Percentiles rank a stretch among this genome's conserved stretches.
These are phyloP conservation scores for Stagonosporopsis rhizophila DNA, from an alignment of 2,329 filamentous ascomycete genomes.

Conservation along the genomic window DNA sequence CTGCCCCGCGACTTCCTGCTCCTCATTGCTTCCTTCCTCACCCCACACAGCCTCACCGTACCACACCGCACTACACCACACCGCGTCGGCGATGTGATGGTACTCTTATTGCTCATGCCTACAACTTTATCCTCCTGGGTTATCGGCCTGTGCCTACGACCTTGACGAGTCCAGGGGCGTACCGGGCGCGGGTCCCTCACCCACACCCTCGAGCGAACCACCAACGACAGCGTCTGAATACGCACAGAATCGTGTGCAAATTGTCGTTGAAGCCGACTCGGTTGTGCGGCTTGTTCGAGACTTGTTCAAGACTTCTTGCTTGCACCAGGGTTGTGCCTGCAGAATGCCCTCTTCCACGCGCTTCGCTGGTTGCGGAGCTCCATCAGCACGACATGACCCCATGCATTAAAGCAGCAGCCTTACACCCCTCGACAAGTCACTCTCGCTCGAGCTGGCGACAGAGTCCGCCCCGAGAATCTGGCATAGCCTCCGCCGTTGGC, in stretches of 20 bases:
- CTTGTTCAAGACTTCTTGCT: no score
- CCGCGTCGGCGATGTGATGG: neutral
- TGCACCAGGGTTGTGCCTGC: neutral
- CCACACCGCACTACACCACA: neutral
- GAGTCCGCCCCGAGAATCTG: neutral
- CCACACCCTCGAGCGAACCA: neutral
- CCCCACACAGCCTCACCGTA: neutral
- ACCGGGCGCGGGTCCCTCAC: neutral
- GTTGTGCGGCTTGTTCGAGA: neutral
- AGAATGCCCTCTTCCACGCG: neutral
- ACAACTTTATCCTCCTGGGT: neutral
- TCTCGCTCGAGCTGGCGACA: neutral
- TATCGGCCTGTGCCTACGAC: neutral
- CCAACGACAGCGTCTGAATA: neutral
- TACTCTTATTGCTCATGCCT: neutral
- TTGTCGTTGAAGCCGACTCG: neutral
- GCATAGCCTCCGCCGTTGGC: neutral
- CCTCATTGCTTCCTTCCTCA: neutral
- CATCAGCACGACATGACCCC: neutral
- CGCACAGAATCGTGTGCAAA: neutral
- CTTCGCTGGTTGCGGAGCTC: neutral
- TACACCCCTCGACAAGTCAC: neutral
- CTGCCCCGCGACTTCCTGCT: constrained; percentile 1
- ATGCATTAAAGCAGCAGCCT: neutral
- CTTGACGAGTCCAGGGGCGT: neutral